Conservation (phyloP, 495 filamentous ascomycete genomes). For the Tuber aestivum region DNA sequence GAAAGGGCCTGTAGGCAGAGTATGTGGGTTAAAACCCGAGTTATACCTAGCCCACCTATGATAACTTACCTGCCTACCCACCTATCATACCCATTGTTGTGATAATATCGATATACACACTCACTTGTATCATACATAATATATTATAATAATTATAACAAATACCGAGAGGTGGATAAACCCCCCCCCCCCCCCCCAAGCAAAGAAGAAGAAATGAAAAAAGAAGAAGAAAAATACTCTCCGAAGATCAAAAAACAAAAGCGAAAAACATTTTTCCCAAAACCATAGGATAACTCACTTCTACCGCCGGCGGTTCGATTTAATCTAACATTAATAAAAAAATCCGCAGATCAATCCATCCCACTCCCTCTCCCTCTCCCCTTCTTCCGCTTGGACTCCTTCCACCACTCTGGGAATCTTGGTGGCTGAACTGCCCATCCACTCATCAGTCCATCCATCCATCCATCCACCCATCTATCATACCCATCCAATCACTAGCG, state of each 20-base stretch:
- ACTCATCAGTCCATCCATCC: neutral
- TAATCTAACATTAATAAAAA: constrained; percentile 2
- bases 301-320: constrained; percentile 19
- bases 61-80: neutral
- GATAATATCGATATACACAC: too few relatives aligned
- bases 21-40: neutral
- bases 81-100: too few relatives aligned
- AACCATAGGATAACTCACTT: constrained; percentile 23
- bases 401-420: neutral
- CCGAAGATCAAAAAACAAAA: constrained; percentile 26
- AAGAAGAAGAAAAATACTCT: constrained; percentile 20
- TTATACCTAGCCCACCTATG: neutral
- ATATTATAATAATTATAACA: neutral
- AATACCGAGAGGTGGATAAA: neutral
- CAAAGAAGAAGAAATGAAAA: constrained; percentile 16
- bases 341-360: neutral
- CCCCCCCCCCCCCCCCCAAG: constrained; percentile 8
- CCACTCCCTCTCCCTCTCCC: neutral
- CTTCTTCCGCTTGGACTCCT: too few relatives aligned
- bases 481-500: neutral
- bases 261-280: constrained; percentile 10
- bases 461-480: neutral
- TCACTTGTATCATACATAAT: too few relatives aligned
- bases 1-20: neutral
- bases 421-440: neutral